Evolutionary conservation across 2,329 filamentous ascomycete genomes (phyloP).

Genomic region (Monosporascus ibericus): DNA sequence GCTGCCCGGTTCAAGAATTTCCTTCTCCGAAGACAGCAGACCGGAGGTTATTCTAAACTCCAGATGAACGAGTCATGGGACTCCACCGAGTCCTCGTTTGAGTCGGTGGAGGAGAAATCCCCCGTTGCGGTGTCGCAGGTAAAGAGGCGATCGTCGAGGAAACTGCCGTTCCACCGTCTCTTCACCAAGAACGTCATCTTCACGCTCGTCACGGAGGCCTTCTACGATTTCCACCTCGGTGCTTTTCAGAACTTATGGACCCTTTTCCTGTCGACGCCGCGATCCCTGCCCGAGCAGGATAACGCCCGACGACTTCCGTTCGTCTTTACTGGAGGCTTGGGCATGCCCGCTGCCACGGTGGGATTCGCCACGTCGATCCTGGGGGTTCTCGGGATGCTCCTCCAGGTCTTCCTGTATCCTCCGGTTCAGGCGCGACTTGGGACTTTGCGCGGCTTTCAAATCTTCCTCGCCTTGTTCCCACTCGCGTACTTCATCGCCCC

Average conservation of each 20-base stretch:
- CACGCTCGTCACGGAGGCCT: constrained; percentile 56
- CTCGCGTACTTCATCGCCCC: constrained; percentile 62
- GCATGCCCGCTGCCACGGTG: constrained; percentile 60
- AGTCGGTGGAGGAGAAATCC: constrained; percentile 6
- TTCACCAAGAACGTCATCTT: constrained; percentile 44
- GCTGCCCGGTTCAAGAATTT: constrained; percentile 25
- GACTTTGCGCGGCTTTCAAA: constrained; percentile 59
- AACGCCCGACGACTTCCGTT: constrained; percentile 35
- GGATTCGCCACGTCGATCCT: constrained; percentile 65
- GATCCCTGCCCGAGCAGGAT: constrained; percentile 31
- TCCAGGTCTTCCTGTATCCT: constrained; percentile 66
- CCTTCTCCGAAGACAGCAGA: constrained; percentile 21
- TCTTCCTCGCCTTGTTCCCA: constrained; percentile 61
- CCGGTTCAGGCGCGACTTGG: constrained; percentile 58
- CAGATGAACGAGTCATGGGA: constrained; percentile 10
- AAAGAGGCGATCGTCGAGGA: constrained; percentile 12
- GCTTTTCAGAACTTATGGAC: constrained; percentile 66
- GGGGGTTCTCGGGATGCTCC: constrained; percentile 60
- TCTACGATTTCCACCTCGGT: constrained; percentile 65
- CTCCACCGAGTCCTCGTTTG: constrained; percentile 1
- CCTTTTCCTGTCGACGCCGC: constrained; percentile 62
- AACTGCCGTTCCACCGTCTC: constrained; percentile 34
- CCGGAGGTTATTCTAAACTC: constrained; percentile 26
- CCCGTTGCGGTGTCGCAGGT: constrained; percentile 24
- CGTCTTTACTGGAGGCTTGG: constrained; percentile 59